Conservation (phyloP, 2,329 filamentous ascomycete genomes). For the Colletotrichum agaves region DNA sequence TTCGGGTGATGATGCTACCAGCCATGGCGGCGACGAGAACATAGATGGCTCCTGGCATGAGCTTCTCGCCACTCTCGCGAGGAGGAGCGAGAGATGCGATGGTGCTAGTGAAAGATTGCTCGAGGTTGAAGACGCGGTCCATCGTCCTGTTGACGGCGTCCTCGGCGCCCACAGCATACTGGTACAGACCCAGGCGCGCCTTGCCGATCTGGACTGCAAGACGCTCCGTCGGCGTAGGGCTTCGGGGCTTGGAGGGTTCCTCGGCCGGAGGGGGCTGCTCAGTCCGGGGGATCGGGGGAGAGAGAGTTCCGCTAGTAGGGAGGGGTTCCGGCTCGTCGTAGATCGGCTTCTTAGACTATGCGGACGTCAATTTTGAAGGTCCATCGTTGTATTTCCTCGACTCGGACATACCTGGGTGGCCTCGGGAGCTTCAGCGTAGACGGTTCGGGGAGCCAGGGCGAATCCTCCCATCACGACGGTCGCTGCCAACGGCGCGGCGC, state of each 20-base stretch:
- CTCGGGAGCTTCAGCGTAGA: constrained; percentile 62
- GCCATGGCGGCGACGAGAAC: constrained; percentile 96
- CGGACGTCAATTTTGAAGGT: constrained; percentile 25
- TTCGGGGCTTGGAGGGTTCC: constrained; percentile 47
- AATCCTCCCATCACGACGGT: constrained; percentile 61
- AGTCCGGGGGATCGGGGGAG: constrained; percentile 45
- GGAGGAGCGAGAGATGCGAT: constrained; percentile 88
- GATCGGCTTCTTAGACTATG: constrained; percentile 74
- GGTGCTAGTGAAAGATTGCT: constrained; percentile 90
- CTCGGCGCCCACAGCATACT: constrained; percentile 78
- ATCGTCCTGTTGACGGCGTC: constrained; percentile 85
- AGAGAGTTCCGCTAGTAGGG: constrained; percentile 47
- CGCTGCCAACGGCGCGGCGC: constrained; percentile 65
- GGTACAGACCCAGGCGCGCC: constrained; percentile 83
- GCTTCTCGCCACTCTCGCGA: constrained; percentile 84
- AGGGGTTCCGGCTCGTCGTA: constrained; percentile 76
- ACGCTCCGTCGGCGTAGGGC: constrained; percentile 87
- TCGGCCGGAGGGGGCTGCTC: constrained; percentile 44
- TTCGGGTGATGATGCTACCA: constrained; percentile 88
- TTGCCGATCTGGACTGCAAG: constrained; percentile 84
- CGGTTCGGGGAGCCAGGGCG: constrained; percentile 58
- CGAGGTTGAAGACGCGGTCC: constrained; percentile 83
- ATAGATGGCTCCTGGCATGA: constrained; percentile 91
- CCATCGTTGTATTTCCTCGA: neutral
- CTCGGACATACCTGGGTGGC: constrained; percentile 24